Conservation (phyloP, 2,329 filamentous ascomycete species). For the Aspergillus brasiliensis region DNA sequence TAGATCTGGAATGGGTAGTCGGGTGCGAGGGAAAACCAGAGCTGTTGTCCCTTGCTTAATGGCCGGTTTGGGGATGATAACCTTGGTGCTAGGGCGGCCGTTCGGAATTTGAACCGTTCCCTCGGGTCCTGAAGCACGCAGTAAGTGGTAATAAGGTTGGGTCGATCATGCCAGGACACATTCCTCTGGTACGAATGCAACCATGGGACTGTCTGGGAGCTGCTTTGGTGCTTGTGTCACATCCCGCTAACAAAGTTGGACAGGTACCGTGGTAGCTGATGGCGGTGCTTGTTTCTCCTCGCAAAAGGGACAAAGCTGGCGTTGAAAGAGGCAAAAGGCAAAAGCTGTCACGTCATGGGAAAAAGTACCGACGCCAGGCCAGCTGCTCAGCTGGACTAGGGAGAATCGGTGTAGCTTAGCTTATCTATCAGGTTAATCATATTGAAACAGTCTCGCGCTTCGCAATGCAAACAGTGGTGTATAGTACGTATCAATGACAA, state of each 20-base stretch:
- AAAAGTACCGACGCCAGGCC: not conserved
- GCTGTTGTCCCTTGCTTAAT: not conserved
- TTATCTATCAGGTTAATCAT: not conserved
- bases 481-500: not conserved
- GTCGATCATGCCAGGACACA: not conserved
- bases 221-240: not conserved
- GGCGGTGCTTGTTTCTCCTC: not conserved
- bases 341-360: not conserved
- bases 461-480: not conserved
- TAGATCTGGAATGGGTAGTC: not conserved
- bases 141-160: not conserved
- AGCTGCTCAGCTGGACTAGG: not conserved
- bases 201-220: not conserved
- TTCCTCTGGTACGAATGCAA: not conserved
- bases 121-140: not conserved
- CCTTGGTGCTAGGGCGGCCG: not conserved
- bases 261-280: not conserved
- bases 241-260: not conserved
- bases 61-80: not conserved
- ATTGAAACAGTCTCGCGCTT: not conserved
- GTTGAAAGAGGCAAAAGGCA: not conserved
- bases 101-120: not conserved
- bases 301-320: not conserved
- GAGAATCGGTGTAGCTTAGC: not conserved
- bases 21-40: not conserved